Base-by-base conservation (phyloP, 2,329 filamentous ascomycete genomes). In the Botrytis hyacinthi region DNA sequence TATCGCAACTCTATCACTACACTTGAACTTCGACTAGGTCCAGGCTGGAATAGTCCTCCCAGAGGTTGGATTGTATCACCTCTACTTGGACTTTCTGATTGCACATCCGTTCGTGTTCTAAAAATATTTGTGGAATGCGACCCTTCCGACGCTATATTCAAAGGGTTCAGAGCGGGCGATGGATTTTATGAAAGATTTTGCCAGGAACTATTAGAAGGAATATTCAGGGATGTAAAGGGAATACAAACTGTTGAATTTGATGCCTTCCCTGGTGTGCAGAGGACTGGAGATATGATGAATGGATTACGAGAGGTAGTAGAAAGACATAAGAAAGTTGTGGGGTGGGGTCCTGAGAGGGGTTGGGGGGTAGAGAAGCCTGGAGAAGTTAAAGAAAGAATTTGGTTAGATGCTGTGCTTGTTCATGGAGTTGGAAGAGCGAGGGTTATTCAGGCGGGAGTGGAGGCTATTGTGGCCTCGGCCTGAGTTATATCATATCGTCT, bases 151-250 rank as follows among this genome's bases (percentile, higher is more conserved):
- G 86, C 85, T 42, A 83, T 89, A 32, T 93, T 93, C 78, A 87
- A 88, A 72, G 92, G 91, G 0, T 94, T 92, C 78, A 76, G 79
- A 35, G 76, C 75, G 71, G 86, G 87, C 40, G 87, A 90, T 40
- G 88, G 90, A 1, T 93, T 92, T 76, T 95, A 93, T 79, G 92
- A 93, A 74, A 82, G 81, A 8, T 94, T 94, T 78, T 90, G 87
- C 40, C 83, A 86, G 18, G 82, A 84, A 2, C 82, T 94, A 42
- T 80, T 94, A 10, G 81, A 83, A 6, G 84, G 83, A 12, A 85
- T 94, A 4, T 79, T 94, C 3, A 82, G 84, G 1, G 85, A 85
- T 72, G 81, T 92, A 73, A 88, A 90, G 0, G 85, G 84, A 54
- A 80, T 93, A 3, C 79, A 85, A 14, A 83, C 84, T 1, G 84